phyloP scores from a whole-genome alignment of 2,329 filamentous ascomycete species.

The Sarocladium oryzae region DNA sequence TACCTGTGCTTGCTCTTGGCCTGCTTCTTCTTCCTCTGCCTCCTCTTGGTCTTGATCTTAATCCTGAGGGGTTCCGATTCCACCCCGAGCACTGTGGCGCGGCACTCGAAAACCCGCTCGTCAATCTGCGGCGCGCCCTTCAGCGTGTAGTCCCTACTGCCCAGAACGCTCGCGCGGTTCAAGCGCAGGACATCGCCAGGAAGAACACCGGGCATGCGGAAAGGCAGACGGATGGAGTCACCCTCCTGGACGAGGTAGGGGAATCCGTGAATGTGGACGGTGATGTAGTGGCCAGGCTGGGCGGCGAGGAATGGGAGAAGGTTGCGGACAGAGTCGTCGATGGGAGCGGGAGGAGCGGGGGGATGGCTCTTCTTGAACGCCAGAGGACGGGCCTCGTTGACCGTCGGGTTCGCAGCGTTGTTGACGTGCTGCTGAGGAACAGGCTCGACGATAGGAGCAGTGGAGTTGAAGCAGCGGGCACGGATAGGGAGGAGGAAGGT shows the following conservation, averaged over 20 bases:
- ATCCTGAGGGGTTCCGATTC: constrained; percentile 73
- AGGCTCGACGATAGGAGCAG: constrained; percentile 43
- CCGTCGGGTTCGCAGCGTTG: constrained; percentile 31
- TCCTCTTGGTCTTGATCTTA: constrained; percentile 77
- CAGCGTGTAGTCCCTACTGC: constrained; percentile 84
- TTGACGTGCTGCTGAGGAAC: constrained; percentile 26
- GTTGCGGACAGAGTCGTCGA: constrained; percentile 49
- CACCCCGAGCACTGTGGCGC: constrained; percentile 75
- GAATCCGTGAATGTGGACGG: constrained; percentile 69
- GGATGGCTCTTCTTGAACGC: constrained; percentile 36
- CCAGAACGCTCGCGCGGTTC: constrained; percentile 75
- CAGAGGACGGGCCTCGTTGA: constrained; percentile 24
- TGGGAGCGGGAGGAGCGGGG: constrained; percentile 25
- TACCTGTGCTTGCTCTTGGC: constrained; percentile 87
- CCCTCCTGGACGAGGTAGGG: constrained; percentile 75
- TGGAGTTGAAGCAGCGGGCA: constrained; percentile 36
- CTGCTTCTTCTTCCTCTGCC: constrained; percentile 63
- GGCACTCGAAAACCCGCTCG: constrained; percentile 75
- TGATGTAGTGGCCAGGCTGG: constrained; percentile 73
- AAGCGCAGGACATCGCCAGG: constrained; percentile 83
- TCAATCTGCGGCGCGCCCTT: constrained; percentile 79
- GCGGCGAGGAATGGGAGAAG: constrained; percentile 66
- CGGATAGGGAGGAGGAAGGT: constrained; percentile 33
- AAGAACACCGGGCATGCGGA: constrained; percentile 67
- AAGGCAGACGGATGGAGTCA: constrained; percentile 70